Evolutionary conservation across 2,329 filamentous ascomycete genomes (phyloP), one percentile per base, ranked within the genome.

Genomic region (Fonsecaea pedrosoi): DNA sequence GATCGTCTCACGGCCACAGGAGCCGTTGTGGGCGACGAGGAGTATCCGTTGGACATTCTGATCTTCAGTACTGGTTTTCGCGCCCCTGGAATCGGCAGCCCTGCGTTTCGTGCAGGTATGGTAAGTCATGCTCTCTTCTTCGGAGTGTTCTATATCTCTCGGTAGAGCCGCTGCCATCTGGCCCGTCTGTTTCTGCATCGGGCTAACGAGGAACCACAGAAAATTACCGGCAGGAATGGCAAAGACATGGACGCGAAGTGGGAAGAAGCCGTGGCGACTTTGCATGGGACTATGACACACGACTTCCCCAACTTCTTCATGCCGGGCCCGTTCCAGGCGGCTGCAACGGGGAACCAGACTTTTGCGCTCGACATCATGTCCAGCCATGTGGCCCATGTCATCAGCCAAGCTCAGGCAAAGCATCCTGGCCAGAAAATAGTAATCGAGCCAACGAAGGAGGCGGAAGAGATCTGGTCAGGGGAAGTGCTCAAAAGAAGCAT

Each of bases 241-340:
- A 65, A 75, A 3, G 76, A 81, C 12, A 74, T 87, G 42, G 79
- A 80, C 8, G 76, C 83, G 2, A 82, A 83, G 69, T 85, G 83
- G 74, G 74, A 75, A 21, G 75, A 79, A 0, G 84, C 82, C 0
- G 73, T 82, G 0, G 72, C 77, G 0, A 87, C 86, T 0, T 77
- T 88, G 0, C 86, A 88, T 73, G 86, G 85, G 9, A 74, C 83
- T 5, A 74, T 79, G 4, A 80, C 77, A 0, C 75, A 77, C 68
- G 80, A 78, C 0, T 88, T 88, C 66, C 86, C 86, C 1, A 88
- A 88, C 69, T 70, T 87, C 55, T 84, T 86, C 79, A 81, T 83
- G 71, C 72, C 79, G 0, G 81, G 81, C 12, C 71, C 79, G 0
- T 63, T 74, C n/a, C 84, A 86, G 74, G 72, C 76, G 0, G 80